A percentile compares a stretch with the other conserved stretches of the same genome.
Evolutionary conservation across 2,329 filamentous ascomycete species (phyloP).

Genomic region (Emergomyces pasteurianus): DNA sequence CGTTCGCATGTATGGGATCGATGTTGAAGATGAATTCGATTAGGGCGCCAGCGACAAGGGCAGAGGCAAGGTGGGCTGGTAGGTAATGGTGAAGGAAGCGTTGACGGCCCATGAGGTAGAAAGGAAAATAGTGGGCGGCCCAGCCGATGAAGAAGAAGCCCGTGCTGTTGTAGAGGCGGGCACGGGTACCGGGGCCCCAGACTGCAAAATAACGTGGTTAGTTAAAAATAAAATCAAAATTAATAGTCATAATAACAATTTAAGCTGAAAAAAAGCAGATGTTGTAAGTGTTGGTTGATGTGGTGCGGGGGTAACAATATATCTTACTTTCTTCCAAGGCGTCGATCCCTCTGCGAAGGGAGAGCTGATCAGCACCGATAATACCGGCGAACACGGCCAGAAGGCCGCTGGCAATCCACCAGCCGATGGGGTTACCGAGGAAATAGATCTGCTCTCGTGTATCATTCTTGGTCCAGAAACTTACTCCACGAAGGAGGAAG

Average conservation of each 20-base stretch:
- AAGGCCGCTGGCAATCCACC: constrained; percentile 91
- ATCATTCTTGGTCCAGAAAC: constrained; percentile 97
- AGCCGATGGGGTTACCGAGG: constrained; percentile 88
- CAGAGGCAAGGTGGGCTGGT: constrained; percentile 82
- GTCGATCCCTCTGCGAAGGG: constrained; percentile 82
- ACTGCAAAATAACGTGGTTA: constrained; percentile 22
- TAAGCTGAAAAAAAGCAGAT: background rate
- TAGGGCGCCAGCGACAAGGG: constrained; percentile 77
- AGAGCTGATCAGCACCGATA: constrained; percentile 83
- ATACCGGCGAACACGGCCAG: constrained; percentile 90
- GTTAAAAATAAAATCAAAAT: background rate
- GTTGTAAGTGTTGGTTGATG: background rate
- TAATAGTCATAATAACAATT: background rate
- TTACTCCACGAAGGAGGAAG: constrained; percentile 90
- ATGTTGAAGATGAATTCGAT: constrained; percentile 94
- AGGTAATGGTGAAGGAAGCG: constrained; percentile 97
- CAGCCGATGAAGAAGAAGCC: constrained; percentile 98
- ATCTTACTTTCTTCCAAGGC: constrained; percentile 83
- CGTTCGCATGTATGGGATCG: constrained; percentile 54
- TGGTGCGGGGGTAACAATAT: background rate
- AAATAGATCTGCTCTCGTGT: constrained; percentile 98
- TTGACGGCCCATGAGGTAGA: constrained; percentile 96
- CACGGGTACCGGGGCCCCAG: constrained; percentile 60
- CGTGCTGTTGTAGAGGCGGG: constrained; percentile 92
- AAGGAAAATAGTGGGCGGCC: constrained; percentile 94